Base-by-base conservation (phyloP, 371 early-diverging fungal species). In the Haplosporangium sp. region DNA sequence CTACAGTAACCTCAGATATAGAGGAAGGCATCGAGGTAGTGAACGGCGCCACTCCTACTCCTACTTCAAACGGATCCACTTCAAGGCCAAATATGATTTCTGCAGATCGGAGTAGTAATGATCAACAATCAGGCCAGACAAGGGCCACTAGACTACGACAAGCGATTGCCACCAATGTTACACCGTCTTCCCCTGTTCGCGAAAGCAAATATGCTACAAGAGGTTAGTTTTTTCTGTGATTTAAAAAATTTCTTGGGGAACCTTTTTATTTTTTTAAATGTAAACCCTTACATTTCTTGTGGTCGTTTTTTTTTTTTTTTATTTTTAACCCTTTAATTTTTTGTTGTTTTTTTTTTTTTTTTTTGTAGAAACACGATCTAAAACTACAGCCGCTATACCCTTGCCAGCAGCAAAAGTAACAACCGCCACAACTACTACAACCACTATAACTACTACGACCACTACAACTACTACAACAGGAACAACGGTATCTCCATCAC, bases 311-410 rank as follows among this genome's bases (percentile, higher is more conserved):
- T 59, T 15, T 37, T 13, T 1, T 37, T 11, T n/a, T 59, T 39
- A n/a, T n/a, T n/a, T n/a, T n/a, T n/a, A n/a, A n/a, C n/a, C n/a
- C n/a, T n/a, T n/a, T n/a, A n/a, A n/a, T n/a, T n/a, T n/a, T n/a
- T n/a, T n/a, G n/a, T n/a, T n/a, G n/a, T n/a, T 38, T 39, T 7
- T 5, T 9, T 59, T 15, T 37, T 13, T 1, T 37, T 11, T n/a
- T 59, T 39, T 39, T 11, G n/a, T 17, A 59, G 59, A 59, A 59
- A 59, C 59, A 39, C 59, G 59, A 15, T 59, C 59, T 19, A 59
- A 39, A 59, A n/a, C 59, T 39, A 19, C 40, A 39, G 40, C 17
- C n/a, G 11, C 59, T 39, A 19, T 35, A n/a, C 13, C 42, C 10
- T 11, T 4, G 17, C 34, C 27, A 27, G 11, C 62, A 44, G 20